These are phyloP conservation scores for Endogone sp. DNA, from an alignment of 192 early-diverging fungal genomes.

Conservation along the genomic window DNA sequence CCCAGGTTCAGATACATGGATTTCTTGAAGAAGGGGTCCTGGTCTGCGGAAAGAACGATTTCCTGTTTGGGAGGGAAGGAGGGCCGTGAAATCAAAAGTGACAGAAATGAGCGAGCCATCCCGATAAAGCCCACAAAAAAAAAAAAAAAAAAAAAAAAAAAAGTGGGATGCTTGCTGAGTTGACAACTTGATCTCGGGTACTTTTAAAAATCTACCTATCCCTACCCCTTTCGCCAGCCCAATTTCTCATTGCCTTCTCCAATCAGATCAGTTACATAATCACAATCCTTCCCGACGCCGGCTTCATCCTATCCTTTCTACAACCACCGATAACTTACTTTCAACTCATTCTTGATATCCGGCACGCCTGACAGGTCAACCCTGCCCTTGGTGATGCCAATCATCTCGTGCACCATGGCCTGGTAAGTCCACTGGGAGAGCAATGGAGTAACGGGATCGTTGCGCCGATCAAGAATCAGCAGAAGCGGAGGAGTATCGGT, in stretches of 20 bases:
- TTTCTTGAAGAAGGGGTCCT: slow-evolving; percentile 90
- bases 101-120: not conserved
- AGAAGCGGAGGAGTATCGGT: slow-evolving; percentile 85
- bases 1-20: slow-evolving; percentile 92
- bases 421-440: slow-evolving; percentile 99
- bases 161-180: not conserved
- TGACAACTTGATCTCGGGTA: too few relatives aligned
- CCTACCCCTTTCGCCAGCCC: too few relatives aligned
- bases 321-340: slow-evolving; percentile 35
- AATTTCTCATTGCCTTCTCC: too few relatives aligned
- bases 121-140: too few relatives aligned
- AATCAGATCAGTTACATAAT: too few relatives aligned
- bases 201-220: too few relatives aligned
- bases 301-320: not conserved
- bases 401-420: slow-evolving; percentile 95
- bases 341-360: slow-evolving; percentile 74
- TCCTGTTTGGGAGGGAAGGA: too few relatives aligned
- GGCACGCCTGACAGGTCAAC: slow-evolving; percentile 89
- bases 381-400: slow-evolving; percentile 89
- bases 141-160: slow-evolving; percentile 14
- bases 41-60: slow-evolving; percentile 87
- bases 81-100: too few relatives aligned
- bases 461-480: slow-evolving; percentile 87
- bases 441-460: slow-evolving; percentile 94
- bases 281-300: too few relatives aligned